These are phyloP conservation scores for Aurinia saxatilis DNA, from an alignment of 345 rosid genomes.

Conservation along the genomic window DNA sequence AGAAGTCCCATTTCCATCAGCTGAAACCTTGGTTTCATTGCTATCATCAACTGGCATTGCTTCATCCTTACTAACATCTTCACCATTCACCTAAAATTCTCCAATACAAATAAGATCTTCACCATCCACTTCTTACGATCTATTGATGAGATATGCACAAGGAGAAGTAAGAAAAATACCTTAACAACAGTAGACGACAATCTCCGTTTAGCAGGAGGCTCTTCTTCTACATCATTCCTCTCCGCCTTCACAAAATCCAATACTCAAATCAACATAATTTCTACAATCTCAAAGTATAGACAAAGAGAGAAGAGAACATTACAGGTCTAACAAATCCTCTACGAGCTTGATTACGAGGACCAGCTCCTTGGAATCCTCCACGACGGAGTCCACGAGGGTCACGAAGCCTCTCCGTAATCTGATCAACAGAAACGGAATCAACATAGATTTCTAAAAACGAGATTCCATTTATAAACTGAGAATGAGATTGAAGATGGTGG, in stretches of 20 bases:
- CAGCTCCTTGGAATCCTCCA: conserved; percentile 48
- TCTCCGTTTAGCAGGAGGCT: conserved; percentile 81
- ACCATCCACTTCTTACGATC: neutral
- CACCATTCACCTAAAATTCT: conserved; percentile 48
- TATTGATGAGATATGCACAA: neutral
- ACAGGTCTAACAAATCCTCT: conserved; percentile 67
- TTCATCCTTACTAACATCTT: conserved; percentile 48
- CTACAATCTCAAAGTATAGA: neutral
- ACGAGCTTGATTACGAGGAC: conserved; percentile 57
- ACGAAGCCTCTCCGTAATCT: conserved; percentile 88
- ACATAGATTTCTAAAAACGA: too few species aligned
- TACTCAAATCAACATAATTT: neutral
- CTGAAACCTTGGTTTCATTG: conserved; percentile 16
- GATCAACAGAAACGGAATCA: neutral
- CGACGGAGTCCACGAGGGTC: conserved; percentile 96
- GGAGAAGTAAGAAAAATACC: conserved; percentile 30
- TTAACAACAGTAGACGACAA: conserved; percentile 88
- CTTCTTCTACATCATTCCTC: conserved; percentile 59
- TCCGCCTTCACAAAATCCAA: conserved; percentile 48
- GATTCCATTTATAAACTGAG: neutral
- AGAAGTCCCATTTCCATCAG: conserved; percentile 25
- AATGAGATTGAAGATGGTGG: neutral
- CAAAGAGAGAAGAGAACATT: neutral
- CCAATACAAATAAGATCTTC: neutral
- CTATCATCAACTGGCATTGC: conserved; percentile 28